Conservation (phyloP, 192 early-diverging fungal species). For the Coemansia sp. region DNA sequence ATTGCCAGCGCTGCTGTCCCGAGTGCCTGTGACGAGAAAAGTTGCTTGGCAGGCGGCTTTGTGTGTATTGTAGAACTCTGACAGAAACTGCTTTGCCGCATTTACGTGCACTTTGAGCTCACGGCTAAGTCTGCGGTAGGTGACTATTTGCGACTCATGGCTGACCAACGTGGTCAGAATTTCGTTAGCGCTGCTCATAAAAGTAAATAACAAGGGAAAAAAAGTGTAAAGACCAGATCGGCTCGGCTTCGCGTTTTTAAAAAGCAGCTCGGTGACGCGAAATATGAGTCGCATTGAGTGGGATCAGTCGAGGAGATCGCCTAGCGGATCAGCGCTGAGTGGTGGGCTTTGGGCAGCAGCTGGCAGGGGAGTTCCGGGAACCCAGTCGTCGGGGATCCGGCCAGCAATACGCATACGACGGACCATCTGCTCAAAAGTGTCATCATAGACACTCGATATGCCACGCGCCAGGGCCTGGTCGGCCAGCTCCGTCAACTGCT, state of each 20-base stretch:
- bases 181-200: constrained; percentile 29
- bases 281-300: no score
- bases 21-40: constrained; percentile 29
- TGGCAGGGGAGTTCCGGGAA: constrained; percentile 44
- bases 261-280: no score
- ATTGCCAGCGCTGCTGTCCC: neutral
- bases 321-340: no score
- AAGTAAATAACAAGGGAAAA: neutral
- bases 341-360: neutral
- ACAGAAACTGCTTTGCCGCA: constrained; percentile 35
- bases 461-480: constrained; percentile 72
- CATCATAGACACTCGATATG: constrained; percentile 65
- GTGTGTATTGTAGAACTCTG: constrained; percentile 30
- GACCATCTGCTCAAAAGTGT: constrained; percentile 67
- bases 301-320: no score
- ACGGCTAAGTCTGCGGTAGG: constrained; percentile 46
- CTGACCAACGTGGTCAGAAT: constrained; percentile 29
- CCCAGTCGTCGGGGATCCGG: constrained; percentile 62
- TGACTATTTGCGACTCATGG: constrained; percentile 43
- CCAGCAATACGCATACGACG: constrained; percentile 59
- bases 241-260: no score
- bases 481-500: constrained; percentile 63
- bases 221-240: neutral
- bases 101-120: constrained; percentile 48
- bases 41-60: constrained; percentile 35